phyloP scores from a whole-genome alignment of 2,329 filamentous ascomycete genomes.

The Botryotinia calthae region DNA sequence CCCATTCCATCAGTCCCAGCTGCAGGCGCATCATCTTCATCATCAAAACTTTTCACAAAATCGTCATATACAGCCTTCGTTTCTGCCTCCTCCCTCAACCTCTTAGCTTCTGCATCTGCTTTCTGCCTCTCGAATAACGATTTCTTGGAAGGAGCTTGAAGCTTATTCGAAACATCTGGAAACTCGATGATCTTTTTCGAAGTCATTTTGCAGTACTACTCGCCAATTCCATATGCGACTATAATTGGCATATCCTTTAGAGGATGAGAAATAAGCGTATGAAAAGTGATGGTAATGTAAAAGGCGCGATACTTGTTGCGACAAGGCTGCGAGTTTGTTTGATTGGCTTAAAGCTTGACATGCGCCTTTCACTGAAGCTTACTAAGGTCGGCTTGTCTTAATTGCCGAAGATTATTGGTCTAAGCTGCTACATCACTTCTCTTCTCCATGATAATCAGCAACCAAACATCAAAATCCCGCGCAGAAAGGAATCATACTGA shows the following conservation, averaged over 20 bases:
- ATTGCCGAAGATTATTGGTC: conserved; percentile 4
- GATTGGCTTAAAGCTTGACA: conserved; percentile 5
- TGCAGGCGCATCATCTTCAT: conserved; percentile 46
- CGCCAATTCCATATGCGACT: conserved; percentile 6
- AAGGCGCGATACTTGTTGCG: not conserved
- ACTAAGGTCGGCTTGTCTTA: not conserved
- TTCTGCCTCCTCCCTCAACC: conserved; percentile 78
- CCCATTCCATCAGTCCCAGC: conserved; percentile 22
- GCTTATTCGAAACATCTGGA: conserved; percentile 72
- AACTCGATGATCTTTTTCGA: conserved; percentile 47
- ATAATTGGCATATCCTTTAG: not conserved
- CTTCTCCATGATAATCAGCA: not conserved
- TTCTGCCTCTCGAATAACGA: conserved; percentile 86
- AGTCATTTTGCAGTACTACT: conserved; percentile 11
- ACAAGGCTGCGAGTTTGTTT: conserved; percentile 9
- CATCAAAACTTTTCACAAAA: conserved; percentile 77
- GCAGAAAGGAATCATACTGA: not conserved
- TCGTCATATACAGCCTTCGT: conserved; percentile 84
- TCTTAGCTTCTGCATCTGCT: conserved; percentile 86
- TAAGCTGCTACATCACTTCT: not conserved
- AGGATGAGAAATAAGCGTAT: not conserved
- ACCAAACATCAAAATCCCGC: not conserved
- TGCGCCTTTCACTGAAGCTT: not conserved
- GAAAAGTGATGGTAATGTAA: not conserved
- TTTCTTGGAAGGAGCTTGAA: conserved; percentile 76